Base-by-base conservation (phyloP, 2,329 filamentous ascomycete genomes). In the Cadophora luteo-olivacea region DNA sequence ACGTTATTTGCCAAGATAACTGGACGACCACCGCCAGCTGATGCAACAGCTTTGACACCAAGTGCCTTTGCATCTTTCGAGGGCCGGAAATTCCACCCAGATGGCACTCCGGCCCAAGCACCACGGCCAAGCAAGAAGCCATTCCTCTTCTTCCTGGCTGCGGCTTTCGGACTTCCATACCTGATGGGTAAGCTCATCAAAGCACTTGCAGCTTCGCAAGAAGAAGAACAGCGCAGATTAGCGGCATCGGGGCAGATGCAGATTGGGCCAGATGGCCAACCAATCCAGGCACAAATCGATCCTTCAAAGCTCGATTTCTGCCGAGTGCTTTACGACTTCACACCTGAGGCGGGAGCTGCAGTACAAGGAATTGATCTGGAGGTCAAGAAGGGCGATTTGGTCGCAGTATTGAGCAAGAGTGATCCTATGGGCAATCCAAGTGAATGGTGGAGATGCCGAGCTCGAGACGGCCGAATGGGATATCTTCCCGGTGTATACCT, bases 371-470 rank as follows among this genome's bases (percentile, higher is more conserved):
- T 98, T 74, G 97, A 99, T 77, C 86, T 99, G 16, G 90, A 92
- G 45, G 95, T 97, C 29, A 94, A 92, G 82, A 97, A 97, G 83
- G 95, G 95, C 69, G 96, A 99, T 75, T 89, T 98, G 64, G 94
- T 99, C 19, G 96, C 96, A 32, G 94, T 99, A 0, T 86, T 99
- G 65, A 91, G 91, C 82, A 97, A 97, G 83, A 92, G 89, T 22
- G 96, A 99, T 76, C 96, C 96, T 0, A 88, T 95, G 77, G 96
- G 96, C 54, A 94, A 96, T 75, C 89, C 93, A 4, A 96, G 92
- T 64, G 95, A 99, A 78, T 99, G 96, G 96, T 99, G 96, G 96
- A 89, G 91, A 73, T 99, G 97, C 81, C 88, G 96, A 66, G 92
- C 95, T 16, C 87, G 96, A 69, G 94, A 98, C 78, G 94, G 94